These are phyloP conservation scores for Carallia brachiata DNA, from an alignment of 345 rosid species.

Conservation along the genomic window DNA sequence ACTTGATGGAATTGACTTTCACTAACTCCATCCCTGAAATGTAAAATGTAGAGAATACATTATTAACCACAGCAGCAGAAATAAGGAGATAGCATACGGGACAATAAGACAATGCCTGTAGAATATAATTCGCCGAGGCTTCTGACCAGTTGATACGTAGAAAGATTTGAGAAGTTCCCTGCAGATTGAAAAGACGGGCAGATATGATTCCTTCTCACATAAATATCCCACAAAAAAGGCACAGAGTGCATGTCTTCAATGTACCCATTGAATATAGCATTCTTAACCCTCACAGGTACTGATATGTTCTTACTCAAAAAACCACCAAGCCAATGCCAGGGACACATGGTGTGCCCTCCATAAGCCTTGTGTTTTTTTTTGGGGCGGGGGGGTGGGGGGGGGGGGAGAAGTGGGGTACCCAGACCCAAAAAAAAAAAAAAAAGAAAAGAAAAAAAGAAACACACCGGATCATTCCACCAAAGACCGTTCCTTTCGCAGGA, in stretches of 20 bases:
- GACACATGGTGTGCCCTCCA: too few species aligned
- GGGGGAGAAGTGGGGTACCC: too few species aligned
- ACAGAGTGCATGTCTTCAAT: too few species aligned
- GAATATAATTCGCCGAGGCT: constrained; percentile 90
- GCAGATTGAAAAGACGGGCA: neutral
- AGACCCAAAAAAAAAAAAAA: neutral
- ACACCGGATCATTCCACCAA: constrained; percentile 98
- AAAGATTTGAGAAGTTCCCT: constrained; percentile 92
- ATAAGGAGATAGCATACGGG: neutral
- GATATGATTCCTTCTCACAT: neutral
- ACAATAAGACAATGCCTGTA: constrained; percentile 52
- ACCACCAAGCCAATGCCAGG: constrained; percentile 40
- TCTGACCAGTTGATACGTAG: constrained; percentile 86
- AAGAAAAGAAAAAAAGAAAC: constrained; percentile 11
- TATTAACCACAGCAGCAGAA: neutral
- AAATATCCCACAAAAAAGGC: too few species aligned
- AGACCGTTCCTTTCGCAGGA: constrained; percentile 75
- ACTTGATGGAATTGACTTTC: constrained; percentile 99
- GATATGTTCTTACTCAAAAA: constrained; percentile 22
- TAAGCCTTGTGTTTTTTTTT: too few species aligned
- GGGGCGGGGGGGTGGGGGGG: too few species aligned
- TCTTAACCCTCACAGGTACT: too few species aligned
- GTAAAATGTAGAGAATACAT: too few species aligned
- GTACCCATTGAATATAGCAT: too few species aligned
- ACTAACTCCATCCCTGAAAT: constrained; percentile 87